Percentiles rank a stretch among this genome's conserved stretches.
Evolutionary conservation across 148 eudicot species (phyloP).

Genomic region (Amaranthus palmeri): DNA sequence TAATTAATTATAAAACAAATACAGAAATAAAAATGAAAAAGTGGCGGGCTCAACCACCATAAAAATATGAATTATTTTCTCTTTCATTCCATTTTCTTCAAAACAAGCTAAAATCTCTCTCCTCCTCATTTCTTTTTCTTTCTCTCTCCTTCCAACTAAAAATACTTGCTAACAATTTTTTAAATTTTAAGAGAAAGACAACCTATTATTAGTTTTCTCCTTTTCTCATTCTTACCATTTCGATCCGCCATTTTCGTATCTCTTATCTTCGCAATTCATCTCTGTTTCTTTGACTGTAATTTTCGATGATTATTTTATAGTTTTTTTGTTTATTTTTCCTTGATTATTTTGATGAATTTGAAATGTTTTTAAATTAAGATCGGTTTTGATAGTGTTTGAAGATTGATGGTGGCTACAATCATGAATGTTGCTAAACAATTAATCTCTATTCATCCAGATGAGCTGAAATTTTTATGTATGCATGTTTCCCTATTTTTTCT

Average conservation of each 20-base stretch:
- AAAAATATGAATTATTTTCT: too few species aligned
- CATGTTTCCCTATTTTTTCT: not conserved
- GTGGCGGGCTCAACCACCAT: too few species aligned
- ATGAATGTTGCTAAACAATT: constrained; percentile 47
- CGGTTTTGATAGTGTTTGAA: constrained; percentile 11
- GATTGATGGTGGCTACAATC: constrained; percentile 16
- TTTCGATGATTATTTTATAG: not conserved
- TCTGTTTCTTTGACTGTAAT: constrained; percentile 6
- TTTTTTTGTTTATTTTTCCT: constrained; percentile 3
- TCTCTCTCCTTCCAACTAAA: not conserved
- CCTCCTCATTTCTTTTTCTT: constrained; percentile 11
- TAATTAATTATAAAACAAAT: too few species aligned
- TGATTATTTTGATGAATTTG: constrained; percentile 2
- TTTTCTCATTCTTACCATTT: not conserved
- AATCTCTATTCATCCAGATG: constrained; percentile 72
- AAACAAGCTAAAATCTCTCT: not conserved
- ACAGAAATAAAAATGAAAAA: too few species aligned
- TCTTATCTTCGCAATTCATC: not conserved
- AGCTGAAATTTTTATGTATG: constrained; percentile 69
- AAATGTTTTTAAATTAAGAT: not conserved
- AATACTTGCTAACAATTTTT: not conserved
- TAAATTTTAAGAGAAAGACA: not conserved
- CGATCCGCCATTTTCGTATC: constrained; percentile 33
- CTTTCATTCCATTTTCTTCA: not conserved
- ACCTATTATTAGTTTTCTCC: not conserved